phyloP scores from a whole-genome alignment of 192 early-diverging fungal genomes.

The Mortierella alpina region DNA sequence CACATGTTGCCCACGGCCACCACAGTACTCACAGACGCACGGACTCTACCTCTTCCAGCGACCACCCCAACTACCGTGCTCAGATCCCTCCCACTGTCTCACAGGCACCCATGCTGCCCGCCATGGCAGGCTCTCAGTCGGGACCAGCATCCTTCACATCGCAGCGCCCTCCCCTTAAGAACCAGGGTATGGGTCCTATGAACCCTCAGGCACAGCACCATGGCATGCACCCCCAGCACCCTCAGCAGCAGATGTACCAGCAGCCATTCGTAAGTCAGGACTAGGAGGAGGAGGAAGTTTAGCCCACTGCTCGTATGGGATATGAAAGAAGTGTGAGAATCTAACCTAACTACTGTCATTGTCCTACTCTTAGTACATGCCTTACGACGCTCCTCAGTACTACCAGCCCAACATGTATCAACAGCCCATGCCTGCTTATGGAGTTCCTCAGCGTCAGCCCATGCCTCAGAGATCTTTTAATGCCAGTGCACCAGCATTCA shows the following conservation, averaged over 20 bases:
- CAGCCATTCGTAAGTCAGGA: conserved; percentile 27
- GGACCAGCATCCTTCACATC: conserved; percentile 29
- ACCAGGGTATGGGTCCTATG: conserved; percentile 38
- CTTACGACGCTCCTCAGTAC: conserved; percentile 13
- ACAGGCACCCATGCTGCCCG: conserved; percentile 43
- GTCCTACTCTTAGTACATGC: conserved; percentile 25
- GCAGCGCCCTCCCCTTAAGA: conserved; percentile 38
- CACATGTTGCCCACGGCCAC: conserved; percentile 28
- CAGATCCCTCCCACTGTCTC: conserved; percentile 37
- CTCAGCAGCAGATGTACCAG: conserved; percentile 10
- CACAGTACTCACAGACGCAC: conserved; percentile 44
- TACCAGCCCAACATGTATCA: conserved; percentile 35
- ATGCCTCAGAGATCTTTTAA: conserved; percentile 27
- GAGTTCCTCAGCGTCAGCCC: conserved; percentile 46
- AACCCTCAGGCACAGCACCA: conserved; percentile 27
- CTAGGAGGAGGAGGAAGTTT: background rate
- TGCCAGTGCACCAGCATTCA: conserved; percentile 27
- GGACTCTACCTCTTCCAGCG: conserved; percentile 52
- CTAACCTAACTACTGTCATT: background rate
- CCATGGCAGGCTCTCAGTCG: conserved; percentile 51
- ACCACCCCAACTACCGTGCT: conserved; percentile 50
- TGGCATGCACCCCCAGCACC: conserved; percentile 41
- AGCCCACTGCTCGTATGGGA: background rate
- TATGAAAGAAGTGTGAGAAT: too few species aligned
- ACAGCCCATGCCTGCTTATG: conserved; percentile 46